Evolutionary conservation across 371 early-diverging fungal species (phyloP).

Genomic region (Lichtheimia corymbifera): DNA sequence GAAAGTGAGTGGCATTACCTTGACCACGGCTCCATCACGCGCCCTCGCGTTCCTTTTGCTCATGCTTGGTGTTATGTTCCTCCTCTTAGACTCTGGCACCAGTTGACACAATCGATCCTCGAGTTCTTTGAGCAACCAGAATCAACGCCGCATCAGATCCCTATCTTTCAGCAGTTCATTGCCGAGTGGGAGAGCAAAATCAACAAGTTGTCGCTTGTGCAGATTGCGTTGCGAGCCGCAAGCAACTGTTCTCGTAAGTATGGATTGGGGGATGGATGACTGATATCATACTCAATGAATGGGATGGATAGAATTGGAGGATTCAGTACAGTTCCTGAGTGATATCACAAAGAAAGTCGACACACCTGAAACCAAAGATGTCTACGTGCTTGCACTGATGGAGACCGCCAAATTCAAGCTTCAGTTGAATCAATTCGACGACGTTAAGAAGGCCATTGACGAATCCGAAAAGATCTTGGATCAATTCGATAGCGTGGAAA

Average conservation of each 20-base stretch:
- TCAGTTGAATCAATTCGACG: constrained; percentile 71
- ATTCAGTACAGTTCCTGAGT: constrained; percentile 70
- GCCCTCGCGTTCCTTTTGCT: constrained; percentile 1
- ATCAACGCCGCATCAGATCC: constrained; percentile 76
- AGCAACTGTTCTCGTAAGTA: constrained; percentile 71
- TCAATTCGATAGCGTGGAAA: constrained; percentile 78
- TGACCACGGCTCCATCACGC: not conserved
- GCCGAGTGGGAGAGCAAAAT: constrained; percentile 91
- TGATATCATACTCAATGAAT: not conserved
- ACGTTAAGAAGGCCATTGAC: constrained; percentile 82
- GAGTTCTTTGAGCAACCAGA: constrained; percentile 78
- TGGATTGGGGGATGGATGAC: too few relatives aligned
- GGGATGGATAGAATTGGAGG: constrained; percentile 49
- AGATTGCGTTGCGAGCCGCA: constrained; percentile 78
- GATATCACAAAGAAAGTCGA: constrained; percentile 71
- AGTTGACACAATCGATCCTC: constrained; percentile 81
- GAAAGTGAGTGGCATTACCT: constrained; percentile 70
- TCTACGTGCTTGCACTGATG: constrained; percentile 83
- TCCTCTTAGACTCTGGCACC: constrained; percentile 90
- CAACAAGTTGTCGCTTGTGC: constrained; percentile 88
- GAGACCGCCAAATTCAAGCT: constrained; percentile 87
- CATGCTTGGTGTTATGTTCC: not conserved
- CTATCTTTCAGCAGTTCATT: constrained; percentile 88
- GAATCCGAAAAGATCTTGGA: constrained; percentile 86
- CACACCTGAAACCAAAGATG: constrained; percentile 70